Evolutionary conservation across 1,284 basidiomycete genomes (phyloP).

Genomic region (Cerioporus squamosus): DNA sequence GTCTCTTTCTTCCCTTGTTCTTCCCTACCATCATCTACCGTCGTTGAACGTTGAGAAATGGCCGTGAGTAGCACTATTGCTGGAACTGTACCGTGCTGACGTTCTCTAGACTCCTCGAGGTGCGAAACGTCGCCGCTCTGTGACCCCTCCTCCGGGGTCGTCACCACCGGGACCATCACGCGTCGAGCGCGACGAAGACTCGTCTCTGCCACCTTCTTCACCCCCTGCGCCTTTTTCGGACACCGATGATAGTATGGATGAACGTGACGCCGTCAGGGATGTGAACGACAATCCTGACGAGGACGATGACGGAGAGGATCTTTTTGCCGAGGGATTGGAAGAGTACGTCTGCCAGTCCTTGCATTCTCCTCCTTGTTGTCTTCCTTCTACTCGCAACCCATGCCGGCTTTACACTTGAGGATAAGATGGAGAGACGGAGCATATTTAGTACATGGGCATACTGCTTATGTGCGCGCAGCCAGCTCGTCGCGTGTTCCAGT

Average conservation of each 20-base stretch:
- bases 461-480: too few species aligned
- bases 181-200: constrained; percentile 60
- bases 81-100: not conserved
- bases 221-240: constrained; percentile 87
- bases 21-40: not conserved
- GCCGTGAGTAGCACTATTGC: constrained; percentile 6
- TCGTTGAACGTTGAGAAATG: constrained; percentile 8
- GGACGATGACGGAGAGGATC: constrained; percentile 89
- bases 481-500: too few species aligned
- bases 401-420: too few species aligned
- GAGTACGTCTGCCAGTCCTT: constrained; percentile 56
- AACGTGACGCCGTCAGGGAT: constrained; percentile 75
- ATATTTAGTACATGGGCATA: too few species aligned
- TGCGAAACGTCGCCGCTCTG: constrained; percentile 67
- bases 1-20: constrained; percentile 11
- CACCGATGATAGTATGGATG: constrained; percentile 81
- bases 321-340: constrained; percentile 83
- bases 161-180: constrained; percentile 53
- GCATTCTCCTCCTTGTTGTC: not conserved
- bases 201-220: constrained; percentile 82
- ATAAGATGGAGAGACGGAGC: too few species aligned
- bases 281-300: constrained; percentile 74
- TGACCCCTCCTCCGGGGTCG: constrained; percentile 55
- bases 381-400: too few species aligned
- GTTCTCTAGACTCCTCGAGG: constrained; percentile 35